Base-by-base conservation (phyloP, 2,329 filamentous ascomycete species). In the Fusarium liriodendri region DNA sequence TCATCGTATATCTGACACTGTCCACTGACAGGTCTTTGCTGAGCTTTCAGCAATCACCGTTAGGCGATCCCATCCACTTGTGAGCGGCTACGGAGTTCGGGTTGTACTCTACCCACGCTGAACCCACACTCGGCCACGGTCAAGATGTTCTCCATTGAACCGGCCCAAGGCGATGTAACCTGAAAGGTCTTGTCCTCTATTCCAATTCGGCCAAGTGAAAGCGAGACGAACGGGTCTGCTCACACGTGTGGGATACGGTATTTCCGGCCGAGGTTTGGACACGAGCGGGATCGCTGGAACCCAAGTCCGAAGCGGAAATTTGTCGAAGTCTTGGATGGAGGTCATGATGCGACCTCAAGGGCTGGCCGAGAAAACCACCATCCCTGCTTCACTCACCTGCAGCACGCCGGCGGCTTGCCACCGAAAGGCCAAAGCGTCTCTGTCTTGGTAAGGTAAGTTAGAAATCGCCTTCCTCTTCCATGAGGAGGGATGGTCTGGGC, bases 111-210 rank as follows among this genome's bases (percentile, higher is more conserved):
- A 22, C 58, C 58, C 58, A 47, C 58, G 25, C 37, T n/a, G 33
- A 59, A 59, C 35, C 55, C 55, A 59, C 33, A 22, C 14, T 25
- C 35, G 32, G 37, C 37, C n/a, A 60, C 37, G 37, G 20, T 45
- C 58, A 22, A 61, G 58, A 38, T 27, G 38, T 20, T 47, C 38
- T 25, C 58, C 60, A 38, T 62, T 52, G 18, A 52, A 35, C 60
- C 42, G 60, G 29, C 27, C 20, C 55, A 38, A 35, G 37, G 32
- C 52, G 52, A 59, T 64, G 52, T 59, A 64, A 64, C 62, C 22
- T 50, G 52, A 42, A 32, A 59, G 14, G 20, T 38, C 52, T 20
- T 32, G 40, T 59, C 55, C 55, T 64, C 11, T 42, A 59, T 35
- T 64, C 52, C 47, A 42, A 37, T 33, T 42, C 27, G 35, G 25